These are phyloP conservation scores for Pseudoneurospora amorphoporcata DNA, from an alignment of 495 filamentous ascomycete species.

Conservation along the genomic window DNA sequence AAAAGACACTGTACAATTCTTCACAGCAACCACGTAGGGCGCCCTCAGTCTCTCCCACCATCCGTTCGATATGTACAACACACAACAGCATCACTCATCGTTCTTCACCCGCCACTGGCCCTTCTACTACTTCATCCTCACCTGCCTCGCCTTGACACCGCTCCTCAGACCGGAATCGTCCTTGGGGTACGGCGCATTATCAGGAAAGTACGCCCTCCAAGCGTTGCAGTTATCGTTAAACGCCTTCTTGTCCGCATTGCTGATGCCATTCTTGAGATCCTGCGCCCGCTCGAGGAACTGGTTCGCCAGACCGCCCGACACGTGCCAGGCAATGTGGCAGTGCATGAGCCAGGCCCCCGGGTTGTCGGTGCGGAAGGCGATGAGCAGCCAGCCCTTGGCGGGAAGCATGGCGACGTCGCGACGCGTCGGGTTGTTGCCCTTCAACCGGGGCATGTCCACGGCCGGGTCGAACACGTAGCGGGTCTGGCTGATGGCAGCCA, in stretches of 20 bases:
- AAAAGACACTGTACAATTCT: neutral
- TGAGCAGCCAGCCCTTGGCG: conserved; percentile 33
- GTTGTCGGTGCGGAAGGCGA: conserved; percentile 48
- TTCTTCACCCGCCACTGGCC: neutral
- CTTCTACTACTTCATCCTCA: neutral
- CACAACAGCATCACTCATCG: neutral
- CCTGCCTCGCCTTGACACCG: conserved; percentile 5
- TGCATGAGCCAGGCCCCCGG: conserved; percentile 48
- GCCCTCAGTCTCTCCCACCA: neutral
- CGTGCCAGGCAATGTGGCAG: conserved; percentile 50
- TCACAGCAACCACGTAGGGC: neutral
- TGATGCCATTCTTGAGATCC: conserved; percentile 15
- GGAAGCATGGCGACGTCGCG: conserved; percentile 50
- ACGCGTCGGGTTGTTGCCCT: conserved; percentile 43
- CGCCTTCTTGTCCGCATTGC: conserved; percentile 6
- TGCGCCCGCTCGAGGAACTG: conserved; percentile 37
- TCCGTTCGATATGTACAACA: neutral
- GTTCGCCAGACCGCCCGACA: conserved; percentile 36
- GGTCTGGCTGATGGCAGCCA: conserved; percentile 1
- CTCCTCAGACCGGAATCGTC: conserved; percentile 19
- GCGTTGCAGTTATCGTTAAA: conserved; percentile 18
- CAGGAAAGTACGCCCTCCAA: conserved; percentile 17
- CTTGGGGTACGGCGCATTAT: conserved; percentile 15
- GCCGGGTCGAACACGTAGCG: conserved; percentile 26
- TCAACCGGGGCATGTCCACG: conserved; percentile 18